Base-by-base conservation (phyloP, 2,329 filamentous ascomycete genomes). In the Phialemonium atrogriseum region DNA sequence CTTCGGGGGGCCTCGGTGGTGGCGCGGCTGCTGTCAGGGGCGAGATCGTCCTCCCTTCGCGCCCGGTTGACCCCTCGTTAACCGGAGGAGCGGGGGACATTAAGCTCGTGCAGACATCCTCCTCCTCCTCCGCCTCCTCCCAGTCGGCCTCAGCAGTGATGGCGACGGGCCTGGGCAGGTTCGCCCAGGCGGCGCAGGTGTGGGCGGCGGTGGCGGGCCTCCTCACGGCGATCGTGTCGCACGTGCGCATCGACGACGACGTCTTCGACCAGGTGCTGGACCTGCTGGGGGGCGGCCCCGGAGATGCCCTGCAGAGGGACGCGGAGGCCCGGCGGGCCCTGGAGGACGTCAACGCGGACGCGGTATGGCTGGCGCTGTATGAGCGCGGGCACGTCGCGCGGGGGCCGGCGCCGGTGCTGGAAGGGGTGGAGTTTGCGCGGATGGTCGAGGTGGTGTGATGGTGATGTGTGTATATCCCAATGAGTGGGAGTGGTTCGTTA, bases 181-280 rank as follows among this genome's bases (percentile, higher is more conserved):
- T 81, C 49, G 64, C 77, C 0, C 76, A 80, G 27, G 68, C 68
- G 1, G 67, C 64, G 14, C 71, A 76, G 54, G 59, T 79, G 2
- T 84, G 82, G 79, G 70, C 74, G 17, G 74, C 74, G 1, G 58
- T 77, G 7, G 58, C 80, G 12, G 52, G 54, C 14, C 56, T 86
- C 22, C 52, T 91, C 12, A 65, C 69, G 17, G 60, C 67, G 1
- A 58, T 87, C n/a, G 68, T 80, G 4, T 59, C 64, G 13, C 63
- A 76, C 46, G 80, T 87, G 7, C 60, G 62, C 6, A 48, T 88
- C n/a, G 67, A 77, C 5, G 79, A 84, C 17, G 70, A 71, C 26
- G 68, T 78, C 41, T 84, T 87, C 51, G 84, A 88, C 41, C 71
- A 85, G 32, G 69, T 84, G 10, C 50, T 89, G 25, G 68, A 70